Evolutionary conservation across 2,329 filamentous ascomycete species (phyloP), one percentile per base, ranked within the genome.

Genomic region (Neonectria neomacrospora): DNA sequence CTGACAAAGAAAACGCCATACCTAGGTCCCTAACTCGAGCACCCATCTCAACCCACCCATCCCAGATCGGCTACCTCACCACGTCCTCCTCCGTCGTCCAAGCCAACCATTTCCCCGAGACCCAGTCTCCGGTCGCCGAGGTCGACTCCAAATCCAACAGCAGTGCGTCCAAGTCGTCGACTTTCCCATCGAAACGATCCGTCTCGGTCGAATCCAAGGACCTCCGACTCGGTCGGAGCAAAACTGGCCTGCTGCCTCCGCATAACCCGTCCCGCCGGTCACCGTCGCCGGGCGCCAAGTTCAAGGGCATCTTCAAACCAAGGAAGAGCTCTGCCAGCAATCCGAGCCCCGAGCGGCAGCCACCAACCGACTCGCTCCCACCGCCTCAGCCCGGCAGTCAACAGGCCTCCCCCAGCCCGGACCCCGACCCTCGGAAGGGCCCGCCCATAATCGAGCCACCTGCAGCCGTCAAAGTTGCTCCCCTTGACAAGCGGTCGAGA

Each of bases 81-180:
- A 87, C 88, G 34, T 91, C 90, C 30, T 91, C 90, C 22, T 88
- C 90, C 32, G 78, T 90, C 62, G 85, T 91, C 54, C 88, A 90
- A 71, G 84, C 86, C 52, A 81, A 80, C 23, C 84, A 85, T 67
- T 73, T 85, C 34, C 55, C 64, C 10, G 70, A 73, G 42, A 66
- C 66, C 9, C 68, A 71, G 26, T 60, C 67, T n/a, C 57, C 64
- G 18, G 44, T 41, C 50, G 68, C 64, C 32, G 70, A 73, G 56
- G 47, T 54, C 37, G 71, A 73, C 39, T 72, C 65, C 54, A 71
- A 73, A 39, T 72, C 65, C 55, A 71, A 68, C 26, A 73, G 71
- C 55, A 71, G 67, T 47, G 42, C 64, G 8, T 70, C 71, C 51
- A 73, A 69, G 58, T 71, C 71, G 32, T 66, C 69, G 20, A 71